Conservation (phyloP, 331 rosid species). For the Stylosanthes scabra region DNA sequence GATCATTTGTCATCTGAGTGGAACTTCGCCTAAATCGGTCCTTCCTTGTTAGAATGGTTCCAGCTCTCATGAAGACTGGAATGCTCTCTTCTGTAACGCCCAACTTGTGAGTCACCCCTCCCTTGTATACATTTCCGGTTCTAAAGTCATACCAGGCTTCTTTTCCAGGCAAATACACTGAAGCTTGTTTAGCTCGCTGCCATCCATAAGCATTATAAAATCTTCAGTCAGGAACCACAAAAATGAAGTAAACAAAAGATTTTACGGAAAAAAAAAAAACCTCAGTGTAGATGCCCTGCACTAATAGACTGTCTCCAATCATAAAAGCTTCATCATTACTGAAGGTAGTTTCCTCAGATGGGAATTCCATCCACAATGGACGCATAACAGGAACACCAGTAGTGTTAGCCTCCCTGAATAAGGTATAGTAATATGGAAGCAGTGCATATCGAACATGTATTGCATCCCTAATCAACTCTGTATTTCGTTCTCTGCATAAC, state of each 20-base stretch:
- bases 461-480: slow-evolving; percentile 82
- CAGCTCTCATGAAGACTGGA: slow-evolving; percentile 94
- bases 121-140: slow-evolving; percentile 78
- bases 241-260: slow-evolving; percentile 22
- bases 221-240: slow-evolving; percentile 21
- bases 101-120: slow-evolving; percentile 78
- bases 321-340: slow-evolving; percentile 93
- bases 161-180: slow-evolving; percentile 89
- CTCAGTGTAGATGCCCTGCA: slow-evolving; percentile 96
- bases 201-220: slow-evolving; percentile 26
- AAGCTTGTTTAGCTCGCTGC: slow-evolving; percentile 75
- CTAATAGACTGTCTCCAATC: slow-evolving; percentile 93
- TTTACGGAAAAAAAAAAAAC: slow-evolving; percentile 47
- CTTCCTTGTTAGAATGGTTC: slow-evolving; percentile 87
- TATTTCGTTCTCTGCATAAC: slow-evolving; percentile 77
- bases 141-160: slow-evolving; percentile 86
- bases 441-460: slow-evolving; percentile 83
- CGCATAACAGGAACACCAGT: slow-evolving; percentile 90
- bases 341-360: slow-evolving; percentile 91
- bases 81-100: slow-evolving; percentile 73
- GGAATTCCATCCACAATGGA: slow-evolving; percentile 99
- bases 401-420: slow-evolving; percentile 89
- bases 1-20: slow-evolving; percentile 93
- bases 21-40: slow-evolving; percentile 94
- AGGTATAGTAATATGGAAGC: slow-evolving; percentile 90